A percentile compares a stretch with the other conserved stretches of the same genome.
These are phyloP conservation scores for Pythium dissotocum DNA, from an alignment of 352 stramenopile genomes.

Conservation along the genomic window DNA sequence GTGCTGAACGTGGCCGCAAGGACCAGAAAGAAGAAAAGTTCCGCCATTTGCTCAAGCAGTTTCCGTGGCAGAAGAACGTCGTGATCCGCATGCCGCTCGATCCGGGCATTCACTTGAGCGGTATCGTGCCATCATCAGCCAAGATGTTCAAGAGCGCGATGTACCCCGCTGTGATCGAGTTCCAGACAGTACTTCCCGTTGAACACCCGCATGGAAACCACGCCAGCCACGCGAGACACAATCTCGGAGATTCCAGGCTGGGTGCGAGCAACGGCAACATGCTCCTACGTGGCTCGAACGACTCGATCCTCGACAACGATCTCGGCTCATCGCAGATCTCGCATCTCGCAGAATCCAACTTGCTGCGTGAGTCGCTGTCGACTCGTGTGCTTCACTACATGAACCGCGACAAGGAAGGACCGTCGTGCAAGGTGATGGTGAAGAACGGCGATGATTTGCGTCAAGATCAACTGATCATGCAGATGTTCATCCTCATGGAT, in stretches of 20 bases:
- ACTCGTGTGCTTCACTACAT: conserved; percentile 76
- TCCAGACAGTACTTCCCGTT: conserved; percentile 80
- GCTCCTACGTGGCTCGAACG: conserved; percentile 48
- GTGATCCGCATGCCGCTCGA: conserved; percentile 89
- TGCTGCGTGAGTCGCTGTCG: conserved; percentile 70
- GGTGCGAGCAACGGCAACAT: conserved; percentile 38
- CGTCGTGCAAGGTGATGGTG: conserved; percentile 97
- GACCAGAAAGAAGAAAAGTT: conserved; percentile 96
- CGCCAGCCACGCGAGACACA: not conserved
- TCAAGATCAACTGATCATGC: conserved; percentile 99
- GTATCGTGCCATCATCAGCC: conserved; percentile 88
- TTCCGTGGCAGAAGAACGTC: conserved; percentile 71
- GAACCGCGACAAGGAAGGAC: conserved; percentile 80
- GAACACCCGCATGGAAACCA: conserved; percentile 22
- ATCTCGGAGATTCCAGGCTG: not conserved
- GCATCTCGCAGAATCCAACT: conserved; percentile 26
- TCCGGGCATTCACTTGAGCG: conserved; percentile 81
- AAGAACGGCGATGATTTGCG: conserved; percentile 99
- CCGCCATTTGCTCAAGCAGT: conserved; percentile 86
- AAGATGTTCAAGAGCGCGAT: conserved; percentile 99
- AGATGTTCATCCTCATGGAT: conserved; percentile 99
- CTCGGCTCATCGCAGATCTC: conserved; percentile 17
- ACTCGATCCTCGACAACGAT: conserved; percentile 38
- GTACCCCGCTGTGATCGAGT: conserved; percentile 97
- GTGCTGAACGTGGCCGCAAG: conserved; percentile 93